phyloP scores from a whole-genome alignment of 1,139 yeast genomes.

The Geotrichum klebahnii region DNA sequence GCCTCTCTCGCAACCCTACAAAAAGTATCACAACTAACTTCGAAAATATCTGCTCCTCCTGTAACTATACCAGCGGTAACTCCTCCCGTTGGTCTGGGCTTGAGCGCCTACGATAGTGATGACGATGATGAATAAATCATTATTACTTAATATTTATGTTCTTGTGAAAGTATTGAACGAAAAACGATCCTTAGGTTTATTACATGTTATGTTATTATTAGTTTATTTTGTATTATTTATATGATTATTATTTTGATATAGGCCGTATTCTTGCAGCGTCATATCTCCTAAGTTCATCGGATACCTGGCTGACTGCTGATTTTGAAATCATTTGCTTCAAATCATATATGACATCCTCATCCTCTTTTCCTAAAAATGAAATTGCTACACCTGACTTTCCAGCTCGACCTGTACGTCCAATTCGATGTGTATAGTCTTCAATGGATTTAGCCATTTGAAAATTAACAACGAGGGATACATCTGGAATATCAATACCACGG shows the following conservation, averaged over 20 bases:
- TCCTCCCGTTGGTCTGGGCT: slow-evolving; percentile 12
- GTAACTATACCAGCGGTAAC: slow-evolving; percentile 1
- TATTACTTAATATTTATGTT: neutral
- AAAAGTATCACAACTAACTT: neutral
- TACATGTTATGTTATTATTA: neutral
- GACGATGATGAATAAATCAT: slow-evolving; percentile 9
- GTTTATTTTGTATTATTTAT: neutral
- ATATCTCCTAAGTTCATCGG: slow-evolving; percentile 49
- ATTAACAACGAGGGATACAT: slow-evolving; percentile 79
- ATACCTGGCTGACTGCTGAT: slow-evolving; percentile 48
- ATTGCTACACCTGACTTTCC: slow-evolving; percentile 73
- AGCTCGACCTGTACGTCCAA: slow-evolving; percentile 96
- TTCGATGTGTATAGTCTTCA: slow-evolving; percentile 85
- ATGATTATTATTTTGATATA: slow-evolving; percentile 6
- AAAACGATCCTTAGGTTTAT: neutral
- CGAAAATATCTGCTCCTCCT: neutral
- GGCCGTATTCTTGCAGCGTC: slow-evolving; percentile 21
- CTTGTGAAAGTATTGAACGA: no score
- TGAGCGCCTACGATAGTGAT: slow-evolving; percentile 18
- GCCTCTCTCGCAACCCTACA: slow-evolving; percentile 6
- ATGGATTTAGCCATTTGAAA: slow-evolving; percentile 74
- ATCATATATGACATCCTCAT: slow-evolving; percentile 50
- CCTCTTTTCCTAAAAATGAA: slow-evolving; percentile 61
- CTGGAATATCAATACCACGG: slow-evolving; percentile 87
- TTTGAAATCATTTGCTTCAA: slow-evolving; percentile 50